Percentiles rank a stretch among this genome's conserved stretches.
These are phyloP conservation scores for Cadophora gregata DNA, from an alignment of 2,329 filamentous ascomycete species.

Conservation along the genomic window DNA sequence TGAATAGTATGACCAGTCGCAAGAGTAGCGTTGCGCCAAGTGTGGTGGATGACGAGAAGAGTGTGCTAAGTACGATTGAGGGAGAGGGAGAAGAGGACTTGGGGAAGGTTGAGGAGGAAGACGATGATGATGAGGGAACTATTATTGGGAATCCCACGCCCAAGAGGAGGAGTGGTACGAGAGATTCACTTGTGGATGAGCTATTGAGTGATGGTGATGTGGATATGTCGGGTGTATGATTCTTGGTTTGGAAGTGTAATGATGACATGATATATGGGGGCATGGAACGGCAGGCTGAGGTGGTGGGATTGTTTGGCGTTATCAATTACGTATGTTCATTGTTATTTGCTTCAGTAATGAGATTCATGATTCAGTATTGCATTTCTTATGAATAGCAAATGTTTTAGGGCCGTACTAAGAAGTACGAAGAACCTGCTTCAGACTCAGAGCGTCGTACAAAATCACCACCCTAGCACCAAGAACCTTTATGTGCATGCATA, in stretches of 20 bases:
- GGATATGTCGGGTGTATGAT: slow-evolving; percentile 36
- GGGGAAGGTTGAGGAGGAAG: slow-evolving; percentile 49
- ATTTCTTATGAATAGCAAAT: background rate
- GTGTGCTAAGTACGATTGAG: slow-evolving; percentile 45
- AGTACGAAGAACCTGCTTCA: background rate
- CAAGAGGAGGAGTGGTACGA: slow-evolving; percentile 13
- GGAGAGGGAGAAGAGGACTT: slow-evolving; percentile 49
- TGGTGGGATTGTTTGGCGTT: slow-evolving; percentile 12
- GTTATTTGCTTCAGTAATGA: slow-evolving; percentile 12
- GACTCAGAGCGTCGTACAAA: background rate
- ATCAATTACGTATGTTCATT: background rate
- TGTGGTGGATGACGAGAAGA: slow-evolving; percentile 46
- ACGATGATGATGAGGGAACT: slow-evolving; percentile 32
- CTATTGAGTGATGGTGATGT: slow-evolving; percentile 43
- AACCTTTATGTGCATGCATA: background rate
- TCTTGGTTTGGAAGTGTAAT: slow-evolving; percentile 7
- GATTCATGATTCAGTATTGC: slow-evolving; percentile 1
- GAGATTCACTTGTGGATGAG: slow-evolving; percentile 40
- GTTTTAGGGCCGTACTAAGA: background rate
- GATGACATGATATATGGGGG: slow-evolving; percentile 8
- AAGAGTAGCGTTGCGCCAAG: slow-evolving; percentile 32
- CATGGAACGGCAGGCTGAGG: background rate
- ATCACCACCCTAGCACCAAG: background rate
- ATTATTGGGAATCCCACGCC: slow-evolving; percentile 23
- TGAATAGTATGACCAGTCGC: slow-evolving; percentile 36